Percentiles rank a stretch among this genome's conserved stretches.
These are phyloP conservation scores for Colletotrichum sp. DNA, from an alignment of 2,329 filamentous ascomycete genomes.

Conservation along the genomic window DNA sequence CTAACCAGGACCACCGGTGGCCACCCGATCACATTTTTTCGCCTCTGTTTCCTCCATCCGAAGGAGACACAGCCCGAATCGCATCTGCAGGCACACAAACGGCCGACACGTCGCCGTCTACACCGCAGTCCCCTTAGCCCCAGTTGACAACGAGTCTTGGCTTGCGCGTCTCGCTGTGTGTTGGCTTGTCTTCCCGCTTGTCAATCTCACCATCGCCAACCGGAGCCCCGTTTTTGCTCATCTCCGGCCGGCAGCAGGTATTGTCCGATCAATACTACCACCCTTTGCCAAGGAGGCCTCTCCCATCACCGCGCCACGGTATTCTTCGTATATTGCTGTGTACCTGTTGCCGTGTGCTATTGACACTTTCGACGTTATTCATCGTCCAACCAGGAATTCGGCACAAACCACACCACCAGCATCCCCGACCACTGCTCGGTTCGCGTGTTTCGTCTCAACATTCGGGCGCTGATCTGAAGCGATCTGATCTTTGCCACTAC, in stretches of 20 bases:
- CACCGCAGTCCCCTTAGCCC: neutral
- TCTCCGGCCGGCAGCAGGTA: neutral
- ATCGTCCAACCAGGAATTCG: neutral
- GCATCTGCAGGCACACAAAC: neutral
- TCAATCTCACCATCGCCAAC: neutral
- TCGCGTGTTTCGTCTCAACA: slow-evolving; percentile 20
- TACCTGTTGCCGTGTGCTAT: neutral
- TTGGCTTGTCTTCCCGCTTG: neutral
- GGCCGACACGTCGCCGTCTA: neutral
- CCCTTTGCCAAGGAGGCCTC: slow-evolving; percentile 10
- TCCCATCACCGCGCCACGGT: neutral
- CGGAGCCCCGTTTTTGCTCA: neutral
- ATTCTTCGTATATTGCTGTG: neutral
- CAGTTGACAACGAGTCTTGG: neutral
- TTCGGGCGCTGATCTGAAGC: slow-evolving; percentile 14
- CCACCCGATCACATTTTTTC: neutral
- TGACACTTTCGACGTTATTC: neutral
- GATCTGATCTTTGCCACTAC: slow-evolving; percentile 14
- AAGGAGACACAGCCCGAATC: slow-evolving; percentile 3
- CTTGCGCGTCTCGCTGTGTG: neutral
- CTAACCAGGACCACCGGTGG: neutral
- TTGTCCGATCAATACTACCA: neutral
- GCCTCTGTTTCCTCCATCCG: neutral
- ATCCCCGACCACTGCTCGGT: slow-evolving; percentile 14
- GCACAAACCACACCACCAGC: neutral